Evolutionary conservation across 352 stramenopile species (phyloP).

Genomic region (Globisporangium cystogenes): DNA sequence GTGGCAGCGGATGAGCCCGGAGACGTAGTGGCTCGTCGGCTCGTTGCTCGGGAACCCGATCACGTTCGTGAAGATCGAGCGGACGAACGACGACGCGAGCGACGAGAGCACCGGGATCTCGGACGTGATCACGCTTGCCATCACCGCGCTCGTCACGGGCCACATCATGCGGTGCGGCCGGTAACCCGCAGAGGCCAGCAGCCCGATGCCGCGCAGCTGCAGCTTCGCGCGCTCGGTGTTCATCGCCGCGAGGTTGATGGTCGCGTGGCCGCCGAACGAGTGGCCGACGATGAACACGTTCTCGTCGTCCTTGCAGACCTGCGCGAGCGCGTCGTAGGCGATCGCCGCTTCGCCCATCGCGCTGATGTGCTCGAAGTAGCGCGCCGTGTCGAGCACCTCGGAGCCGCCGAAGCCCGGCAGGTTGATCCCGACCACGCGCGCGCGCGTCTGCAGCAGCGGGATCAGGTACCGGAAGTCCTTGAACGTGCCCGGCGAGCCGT

Average conservation of each 20-base stretch:
- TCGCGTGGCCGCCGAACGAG: slow-evolving; percentile 16
- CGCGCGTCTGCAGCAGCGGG: slow-evolving; percentile 30
- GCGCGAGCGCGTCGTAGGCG: slow-evolving; percentile 18
- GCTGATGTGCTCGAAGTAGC: slow-evolving; percentile 17
- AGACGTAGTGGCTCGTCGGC: slow-evolving; percentile 15
- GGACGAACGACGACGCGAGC: slow-evolving; percentile 7
- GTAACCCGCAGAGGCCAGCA: slow-evolving; percentile 22
- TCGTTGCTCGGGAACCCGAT: slow-evolving; percentile 17
- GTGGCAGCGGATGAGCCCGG: slow-evolving; percentile 23
- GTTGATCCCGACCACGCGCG: slow-evolving; percentile 52
- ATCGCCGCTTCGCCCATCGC: slow-evolving; percentile 11
- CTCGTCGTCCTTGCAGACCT: slow-evolving; percentile 16
- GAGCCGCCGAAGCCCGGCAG: slow-evolving; percentile 49
- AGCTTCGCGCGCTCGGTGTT: slow-evolving; percentile 13
- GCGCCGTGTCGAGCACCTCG: slow-evolving; percentile 9
- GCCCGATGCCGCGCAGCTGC: slow-evolving; percentile 20
- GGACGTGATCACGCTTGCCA: slow-evolving; percentile 14
- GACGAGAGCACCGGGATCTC: slow-evolving; percentile 12
- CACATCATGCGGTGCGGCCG: no score
- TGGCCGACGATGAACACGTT: slow-evolving; percentile 7
- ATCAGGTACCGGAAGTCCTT: slow-evolving; percentile 58
- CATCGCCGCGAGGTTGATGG: slow-evolving; percentile 31
- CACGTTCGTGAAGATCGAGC: slow-evolving; percentile 15
- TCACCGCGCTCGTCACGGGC: slow-evolving; percentile 2
- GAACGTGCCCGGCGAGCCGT: slow-evolving; percentile 62